phyloP scores from a whole-genome alignment of 2,329 filamentous ascomycete species.

The Diaporthe humulicola region DNA sequence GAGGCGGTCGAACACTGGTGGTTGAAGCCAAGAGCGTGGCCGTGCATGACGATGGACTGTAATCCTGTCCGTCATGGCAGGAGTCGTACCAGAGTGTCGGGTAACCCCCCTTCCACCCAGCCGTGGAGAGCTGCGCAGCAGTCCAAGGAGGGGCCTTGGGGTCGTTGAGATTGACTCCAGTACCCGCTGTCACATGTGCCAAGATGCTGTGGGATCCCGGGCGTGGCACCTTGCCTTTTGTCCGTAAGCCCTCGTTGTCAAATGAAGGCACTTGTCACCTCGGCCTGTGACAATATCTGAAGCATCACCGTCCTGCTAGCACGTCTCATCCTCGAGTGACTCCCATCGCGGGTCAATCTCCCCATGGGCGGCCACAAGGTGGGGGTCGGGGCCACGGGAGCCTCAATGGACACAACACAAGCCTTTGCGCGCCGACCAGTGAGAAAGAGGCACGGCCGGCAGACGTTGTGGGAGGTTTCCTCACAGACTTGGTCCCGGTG shows the following conservation, averaged over 20 bases:
- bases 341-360: neutral
- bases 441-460: neutral
- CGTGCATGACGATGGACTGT: conserved; percentile 16
- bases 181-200: conserved; percentile 32
- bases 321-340: conserved; percentile 26
- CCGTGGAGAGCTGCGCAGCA: neutral
- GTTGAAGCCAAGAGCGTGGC: conserved; percentile 9
- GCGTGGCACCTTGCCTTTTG: conserved; percentile 5
- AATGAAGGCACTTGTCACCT: neutral
- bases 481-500: conserved; percentile 16
- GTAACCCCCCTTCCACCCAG: neutral
- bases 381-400: conserved; percentile 4
- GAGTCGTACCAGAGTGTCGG: conserved; percentile 34
- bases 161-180: conserved; percentile 11
- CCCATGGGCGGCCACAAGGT: neutral
- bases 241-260: conserved; percentile 22
- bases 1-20: neutral
- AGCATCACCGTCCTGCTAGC: neutral
- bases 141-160: neutral
- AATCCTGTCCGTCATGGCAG: neutral
- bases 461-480: conserved; percentile 21
- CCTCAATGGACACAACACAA: conserved; percentile 4
- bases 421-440: conserved; percentile 8
- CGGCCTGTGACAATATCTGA: conserved; percentile 12
- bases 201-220: conserved; percentile 30